Percentiles rank a stretch among this genome's conserved stretches.
Conservation (phyloP, 495 filamentous ascomycete species). For the Penicillium manginii region DNA sequence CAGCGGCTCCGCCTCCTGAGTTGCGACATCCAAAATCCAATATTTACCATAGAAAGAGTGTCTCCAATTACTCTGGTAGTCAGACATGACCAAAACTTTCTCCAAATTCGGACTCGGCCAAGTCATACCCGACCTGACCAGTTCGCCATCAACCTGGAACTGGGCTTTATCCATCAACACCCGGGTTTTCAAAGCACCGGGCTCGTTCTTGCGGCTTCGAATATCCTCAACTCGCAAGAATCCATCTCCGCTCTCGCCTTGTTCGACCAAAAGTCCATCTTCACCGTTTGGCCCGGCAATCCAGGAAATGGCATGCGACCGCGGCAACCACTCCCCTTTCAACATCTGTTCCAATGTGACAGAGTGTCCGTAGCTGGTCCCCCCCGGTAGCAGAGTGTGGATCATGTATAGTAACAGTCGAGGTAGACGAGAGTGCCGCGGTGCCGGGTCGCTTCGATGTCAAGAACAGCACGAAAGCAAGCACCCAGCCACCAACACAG, state of each 20-base stretch:
- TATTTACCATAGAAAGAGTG: conserved; percentile 84
- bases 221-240: conserved; percentile 91
- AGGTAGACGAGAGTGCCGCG: conserved; percentile 25
- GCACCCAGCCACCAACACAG: conserved; percentile 76
- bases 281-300: conserved; percentile 83
- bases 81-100: conserved; percentile 79
- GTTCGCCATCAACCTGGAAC: conserved; percentile 60
- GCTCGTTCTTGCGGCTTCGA: conserved; percentile 55
- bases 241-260: conserved; percentile 58
- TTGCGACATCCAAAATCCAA: conserved; percentile 92
- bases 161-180: conserved; percentile 72
- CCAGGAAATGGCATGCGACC: conserved; percentile 79
- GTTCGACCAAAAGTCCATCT: conserved; percentile 82
- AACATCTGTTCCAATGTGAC: conserved; percentile 83
- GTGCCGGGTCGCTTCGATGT: conserved; percentile 44
- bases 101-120: conserved; percentile 83
- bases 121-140: conserved; percentile 56
- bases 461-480: conserved; percentile 78
- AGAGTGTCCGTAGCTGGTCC: conserved; percentile 70
- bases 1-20: conserved; percentile 76
- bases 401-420: conserved; percentile 40
- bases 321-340: conserved; percentile 68
- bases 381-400: conserved; percentile 67
- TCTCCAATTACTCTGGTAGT: conserved; percentile 76
- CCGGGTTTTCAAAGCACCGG: conserved; percentile 48